Base-by-base conservation (phyloP, 257 asterid genomes). In the Nicotiana attenuata region DNA sequence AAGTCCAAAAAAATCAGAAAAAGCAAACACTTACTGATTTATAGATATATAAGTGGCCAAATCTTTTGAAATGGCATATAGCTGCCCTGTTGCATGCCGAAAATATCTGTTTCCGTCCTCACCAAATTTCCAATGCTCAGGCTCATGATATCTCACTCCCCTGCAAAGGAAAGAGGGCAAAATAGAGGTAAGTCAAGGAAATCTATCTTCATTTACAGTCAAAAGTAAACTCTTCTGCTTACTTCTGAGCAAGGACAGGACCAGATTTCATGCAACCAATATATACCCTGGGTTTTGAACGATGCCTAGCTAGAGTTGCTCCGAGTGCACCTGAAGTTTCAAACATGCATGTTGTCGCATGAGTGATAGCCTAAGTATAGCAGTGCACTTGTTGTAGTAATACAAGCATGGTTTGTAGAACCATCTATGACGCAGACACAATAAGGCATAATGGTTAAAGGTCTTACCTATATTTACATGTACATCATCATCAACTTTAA, bases 251-350 rank as follows among this genome's bases (percentile, higher is more conserved):
- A 76, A 94, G 92, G 87, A 93, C 97, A 0, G 97, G 97, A 79
- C 97, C 98, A 33, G 98, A 94, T 88, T 94, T 94, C 98, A 94
- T 93, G 93, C 98, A 94, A 60, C 98, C 97, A 61, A 94, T 92
- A 83, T 93, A 94, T 66, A 94, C 93, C 86, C 97, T 84, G 8
- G 96, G 93, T 85, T 91, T 93, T 10, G 91, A 90, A 81, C 89
- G 97, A 82, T 93, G 94, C 79, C 98, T 90, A 78, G 91, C 89
- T 73, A 94, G 90, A 83, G 97, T 94, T 83, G 92, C 88, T 83
- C 93, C 97, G 41, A 92, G 88, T 10, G 97, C 92, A 78, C 97
- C 98, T 94, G 91, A 87, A 83, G 55, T 85, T 81, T 17, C 13
- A 53, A 35, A 22, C 19, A 73, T 22, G 79, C 41, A 73, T 73